Percentiles rank a stretch among this genome's conserved stretches.
Conservation (phyloP, 2,329 filamentous ascomycete genomes). For the Atkinsonella texensis region DNA sequence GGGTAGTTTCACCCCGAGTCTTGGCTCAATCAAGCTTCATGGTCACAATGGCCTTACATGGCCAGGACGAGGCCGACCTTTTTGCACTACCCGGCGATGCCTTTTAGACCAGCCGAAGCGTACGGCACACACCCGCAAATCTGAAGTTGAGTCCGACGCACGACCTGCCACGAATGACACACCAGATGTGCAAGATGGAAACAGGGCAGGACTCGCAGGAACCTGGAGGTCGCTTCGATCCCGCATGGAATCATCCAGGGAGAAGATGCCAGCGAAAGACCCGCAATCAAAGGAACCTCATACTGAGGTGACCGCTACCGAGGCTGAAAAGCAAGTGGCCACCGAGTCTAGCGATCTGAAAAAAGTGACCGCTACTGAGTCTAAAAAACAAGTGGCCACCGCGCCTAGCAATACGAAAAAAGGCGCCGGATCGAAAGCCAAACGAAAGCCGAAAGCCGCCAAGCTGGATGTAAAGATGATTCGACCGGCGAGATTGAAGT, state of each 20-base stretch:
- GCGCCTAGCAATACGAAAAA: not conserved
- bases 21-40: not conserved
- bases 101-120: not conserved
- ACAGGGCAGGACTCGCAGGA: conserved; percentile 10
- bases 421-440: conserved; percentile 2
- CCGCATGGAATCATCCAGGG: conserved; percentile 11
- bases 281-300: not conserved
- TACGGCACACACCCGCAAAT: not conserved
- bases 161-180: not conserved
- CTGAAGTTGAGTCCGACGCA: not conserved
- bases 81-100: conserved; percentile 1
- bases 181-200: not conserved
- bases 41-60: not conserved
- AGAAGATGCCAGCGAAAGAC: not conserved
- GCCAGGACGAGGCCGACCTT: not conserved
- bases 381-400: not conserved
- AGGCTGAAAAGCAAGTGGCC: not conserved
- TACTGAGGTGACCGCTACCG: not conserved
- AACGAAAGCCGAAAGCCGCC: conserved; percentile 1
- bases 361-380: not conserved
- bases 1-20: conserved; percentile 9
- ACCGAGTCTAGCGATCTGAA: not conserved
- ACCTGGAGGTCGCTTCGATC: conserved; percentile 19
- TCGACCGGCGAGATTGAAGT: conserved; percentile 12
- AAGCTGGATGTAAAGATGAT: conserved; percentile 18